These are phyloP conservation scores for Amanita polypyramis DNA, from an alignment of 768 basidiomycete species.

Conservation along the genomic window DNA sequence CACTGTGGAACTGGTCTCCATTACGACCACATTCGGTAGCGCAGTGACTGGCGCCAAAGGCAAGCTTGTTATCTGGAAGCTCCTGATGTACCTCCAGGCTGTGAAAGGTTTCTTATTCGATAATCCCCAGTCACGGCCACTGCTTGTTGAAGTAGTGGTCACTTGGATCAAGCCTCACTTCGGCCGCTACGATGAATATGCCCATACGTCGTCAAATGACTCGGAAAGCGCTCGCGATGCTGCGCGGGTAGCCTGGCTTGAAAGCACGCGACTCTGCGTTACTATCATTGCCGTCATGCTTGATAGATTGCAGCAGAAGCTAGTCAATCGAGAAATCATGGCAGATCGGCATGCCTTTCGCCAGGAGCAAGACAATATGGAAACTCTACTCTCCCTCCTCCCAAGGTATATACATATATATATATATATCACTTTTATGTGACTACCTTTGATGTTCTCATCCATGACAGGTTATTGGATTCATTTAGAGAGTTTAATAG, in stretches of 20 bases:
- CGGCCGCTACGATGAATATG: slow-evolving; percentile 81
- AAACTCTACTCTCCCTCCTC: slow-evolving; percentile 70
- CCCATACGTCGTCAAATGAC: slow-evolving; percentile 52
- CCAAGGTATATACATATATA: slow-evolving; percentile 77
- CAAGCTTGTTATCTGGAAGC: slow-evolving; percentile 86
- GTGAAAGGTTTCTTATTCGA: slow-evolving; percentile 86
- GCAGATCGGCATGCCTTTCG: slow-evolving; percentile 50
- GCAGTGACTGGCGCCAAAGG: slow-evolving; percentile 70
- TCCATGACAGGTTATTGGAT: slow-evolving; percentile 55
- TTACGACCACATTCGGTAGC: slow-evolving; percentile 82
- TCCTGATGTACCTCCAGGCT: slow-evolving; percentile 89
- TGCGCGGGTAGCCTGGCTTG: slow-evolving; percentile 81
- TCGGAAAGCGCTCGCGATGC: slow-evolving; percentile 56
- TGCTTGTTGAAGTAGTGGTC: slow-evolving; percentile 80
- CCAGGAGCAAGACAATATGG: slow-evolving; percentile 89
- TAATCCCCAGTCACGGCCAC: slow-evolving; percentile 61
- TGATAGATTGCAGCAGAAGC: slow-evolving; percentile 76
- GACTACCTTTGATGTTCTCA: background rate
- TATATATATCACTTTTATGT: background rate
- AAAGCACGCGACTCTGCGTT: slow-evolving; percentile 81
- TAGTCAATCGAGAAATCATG: slow-evolving; percentile 56
- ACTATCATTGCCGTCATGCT: slow-evolving; percentile 85
- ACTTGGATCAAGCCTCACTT: slow-evolving; percentile 95
- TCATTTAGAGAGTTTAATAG: slow-evolving; percentile 80
- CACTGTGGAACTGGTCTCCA: slow-evolving; percentile 75